A percentile compares a stretch with the other conserved stretches of the same genome.
Conservation (phyloP, 768 basidiomycete genomes). For the Galerina marginata region DNA sequence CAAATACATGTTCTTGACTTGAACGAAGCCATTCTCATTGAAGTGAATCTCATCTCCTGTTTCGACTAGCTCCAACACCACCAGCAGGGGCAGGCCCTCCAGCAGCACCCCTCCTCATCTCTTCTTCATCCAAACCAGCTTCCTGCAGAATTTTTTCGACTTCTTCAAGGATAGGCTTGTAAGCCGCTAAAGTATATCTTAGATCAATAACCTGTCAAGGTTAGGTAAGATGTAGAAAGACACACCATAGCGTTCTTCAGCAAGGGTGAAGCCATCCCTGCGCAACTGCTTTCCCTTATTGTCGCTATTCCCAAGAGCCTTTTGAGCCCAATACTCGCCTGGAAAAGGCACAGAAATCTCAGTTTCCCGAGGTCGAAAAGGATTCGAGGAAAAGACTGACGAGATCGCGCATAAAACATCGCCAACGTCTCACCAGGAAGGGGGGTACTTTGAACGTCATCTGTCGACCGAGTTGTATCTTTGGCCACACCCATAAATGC, state of each 20-base stretch:
- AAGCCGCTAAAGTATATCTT: conserved; percentile 50
- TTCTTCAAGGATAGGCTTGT: conserved; percentile 83
- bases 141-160: conserved; percentile 84
- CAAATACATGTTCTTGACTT: too few species aligned
- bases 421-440: conserved; percentile 85
- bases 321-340: conserved; percentile 85
- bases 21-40: too few species aligned
- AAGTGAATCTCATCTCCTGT: conserved; percentile 38
- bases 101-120: conserved; percentile 67
- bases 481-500: conserved; percentile 67
- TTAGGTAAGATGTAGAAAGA: conserved; percentile 5
- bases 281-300: conserved; percentile 80
- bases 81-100: conserved; percentile 40
- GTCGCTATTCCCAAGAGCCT: conserved; percentile 62
- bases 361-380: neutral
- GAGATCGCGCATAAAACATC: conserved; percentile 81
- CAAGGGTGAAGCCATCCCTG: conserved; percentile 77
- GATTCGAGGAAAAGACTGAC: conserved; percentile 45
- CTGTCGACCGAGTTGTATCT: conserved; percentile 61
- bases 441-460: conserved; percentile 77
- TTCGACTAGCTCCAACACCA: conserved; percentile 56
- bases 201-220: neutral
- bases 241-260: conserved; percentile 75
- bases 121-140: conserved; percentile 85
- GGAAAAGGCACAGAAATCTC: neutral